phyloP scores from a whole-genome alignment of 2,329 filamentous ascomycete genomes.

The Nigrospora oryzae region DNA sequence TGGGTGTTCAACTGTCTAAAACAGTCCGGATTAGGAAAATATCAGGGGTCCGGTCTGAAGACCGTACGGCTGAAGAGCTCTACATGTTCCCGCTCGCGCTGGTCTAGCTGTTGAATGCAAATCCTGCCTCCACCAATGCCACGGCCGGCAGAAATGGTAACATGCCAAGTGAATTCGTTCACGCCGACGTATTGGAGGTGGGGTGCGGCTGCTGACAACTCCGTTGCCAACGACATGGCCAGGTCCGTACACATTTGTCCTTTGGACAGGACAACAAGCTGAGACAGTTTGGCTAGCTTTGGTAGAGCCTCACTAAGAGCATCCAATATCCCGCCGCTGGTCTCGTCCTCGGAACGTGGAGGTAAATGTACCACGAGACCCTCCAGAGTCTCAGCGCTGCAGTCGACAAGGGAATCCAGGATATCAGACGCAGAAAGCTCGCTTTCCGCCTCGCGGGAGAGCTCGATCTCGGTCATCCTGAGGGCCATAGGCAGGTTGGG shows the following conservation, averaged over 20 bases:
- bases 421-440: neutral
- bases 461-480: neutral
- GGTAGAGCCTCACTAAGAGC: neutral
- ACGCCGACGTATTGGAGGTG: neutral
- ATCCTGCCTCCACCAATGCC: neutral
- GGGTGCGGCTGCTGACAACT: neutral
- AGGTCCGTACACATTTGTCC: neutral
- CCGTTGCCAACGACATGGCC: neutral
- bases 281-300: neutral
- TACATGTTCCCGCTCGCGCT: neutral
- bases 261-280: neutral
- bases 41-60: no score
- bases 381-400: neutral
- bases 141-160: neutral
- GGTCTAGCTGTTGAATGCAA: neutral
- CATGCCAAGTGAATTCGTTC: neutral
- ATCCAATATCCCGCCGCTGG: neutral
- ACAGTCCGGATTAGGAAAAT: no score
- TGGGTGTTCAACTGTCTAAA: no score
- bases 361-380: neutral
- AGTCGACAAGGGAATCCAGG: neutral
- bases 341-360: neutral
- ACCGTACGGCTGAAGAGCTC: neutral
- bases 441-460: neutral
- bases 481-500: neutral